Evolutionary conservation across 129 eudicot genomes (phyloP).

Genomic region (Artemisia tridentata): DNA sequence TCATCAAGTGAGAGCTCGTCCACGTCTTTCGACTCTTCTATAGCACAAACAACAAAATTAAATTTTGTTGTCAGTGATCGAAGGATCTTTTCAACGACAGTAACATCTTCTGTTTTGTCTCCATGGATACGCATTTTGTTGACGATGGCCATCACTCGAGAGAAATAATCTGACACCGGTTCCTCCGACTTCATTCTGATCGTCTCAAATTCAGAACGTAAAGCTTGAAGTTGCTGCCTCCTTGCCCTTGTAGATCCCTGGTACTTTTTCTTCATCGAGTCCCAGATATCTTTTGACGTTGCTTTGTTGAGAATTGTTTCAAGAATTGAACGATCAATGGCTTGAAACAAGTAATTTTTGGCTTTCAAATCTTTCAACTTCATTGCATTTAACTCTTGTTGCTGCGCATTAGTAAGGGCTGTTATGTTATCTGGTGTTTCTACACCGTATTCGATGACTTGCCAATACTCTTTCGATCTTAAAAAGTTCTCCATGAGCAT

Average conservation of each 20-base stretch:
- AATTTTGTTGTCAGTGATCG: conserved; percentile 7
- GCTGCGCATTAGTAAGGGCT: too few relatives aligned
- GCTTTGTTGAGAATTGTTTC: background rate
- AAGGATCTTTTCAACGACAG: conserved; percentile 7
- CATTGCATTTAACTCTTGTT: too few relatives aligned
- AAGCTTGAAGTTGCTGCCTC: background rate
- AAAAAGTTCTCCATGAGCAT: too few relatives aligned
- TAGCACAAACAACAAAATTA: conserved; percentile 8
- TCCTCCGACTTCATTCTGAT: background rate
- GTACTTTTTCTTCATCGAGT: background rate
- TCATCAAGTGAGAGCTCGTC: background rate
- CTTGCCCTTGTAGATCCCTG: background rate
- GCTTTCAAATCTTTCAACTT: background rate
- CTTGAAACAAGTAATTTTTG: background rate
- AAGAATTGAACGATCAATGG: background rate
- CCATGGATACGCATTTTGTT: conserved; percentile 5
- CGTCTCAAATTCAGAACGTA: background rate
- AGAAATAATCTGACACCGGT: background rate
- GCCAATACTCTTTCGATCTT: too few relatives aligned
- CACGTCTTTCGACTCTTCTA: conserved; percentile 4
- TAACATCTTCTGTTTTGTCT: background rate
- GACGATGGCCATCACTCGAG: background rate
- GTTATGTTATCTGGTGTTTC: too few relatives aligned
- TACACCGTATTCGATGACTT: too few relatives aligned
- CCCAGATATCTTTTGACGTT: background rate